Conservation (phyloP, 1,284 basidiomycete genomes). For the Xerocomus amazonicus region DNA sequence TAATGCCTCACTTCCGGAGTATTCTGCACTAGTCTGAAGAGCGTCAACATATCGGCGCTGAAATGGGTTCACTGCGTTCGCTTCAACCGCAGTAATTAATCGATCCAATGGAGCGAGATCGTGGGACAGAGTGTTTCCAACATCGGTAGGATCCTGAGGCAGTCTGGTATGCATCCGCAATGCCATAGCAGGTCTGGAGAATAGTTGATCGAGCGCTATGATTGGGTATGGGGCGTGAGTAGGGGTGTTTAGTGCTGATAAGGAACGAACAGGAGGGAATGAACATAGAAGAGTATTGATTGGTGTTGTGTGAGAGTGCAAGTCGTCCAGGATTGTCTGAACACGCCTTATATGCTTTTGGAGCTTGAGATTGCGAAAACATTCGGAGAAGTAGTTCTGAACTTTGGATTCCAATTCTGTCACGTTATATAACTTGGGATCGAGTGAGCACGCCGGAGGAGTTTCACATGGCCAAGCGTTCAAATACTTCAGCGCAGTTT, state of each 20-base stretch:
- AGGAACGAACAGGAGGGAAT: constrained; percentile 4
- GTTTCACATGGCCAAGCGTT: constrained; percentile 19
- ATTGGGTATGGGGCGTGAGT: not conserved
- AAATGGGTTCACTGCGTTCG: constrained; percentile 9
- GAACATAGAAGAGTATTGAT: constrained; percentile 6
- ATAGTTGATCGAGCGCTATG: constrained; percentile 3
- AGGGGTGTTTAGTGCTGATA: not conserved
- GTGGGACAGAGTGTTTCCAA: not conserved
- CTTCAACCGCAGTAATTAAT: constrained; percentile 6
- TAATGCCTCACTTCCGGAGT: not conserved
- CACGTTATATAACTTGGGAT: constrained; percentile 5
- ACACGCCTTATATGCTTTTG: constrained; percentile 15
- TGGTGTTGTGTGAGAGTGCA: not conserved
- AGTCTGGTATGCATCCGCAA: not conserved
- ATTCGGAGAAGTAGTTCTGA: constrained; percentile 7
- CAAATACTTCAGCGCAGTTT: not conserved
- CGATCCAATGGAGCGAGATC: constrained; percentile 1
- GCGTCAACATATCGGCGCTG: constrained; percentile 15
- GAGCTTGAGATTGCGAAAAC: constrained; percentile 4
- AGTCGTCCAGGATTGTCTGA: constrained; percentile 8
- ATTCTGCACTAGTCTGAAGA: constrained; percentile 12
- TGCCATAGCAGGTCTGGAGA: constrained; percentile 5
- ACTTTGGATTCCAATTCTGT: not conserved
- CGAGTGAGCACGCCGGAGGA: constrained; percentile 5
- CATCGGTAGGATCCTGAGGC: not conserved